Evolutionary conservation across 2,329 filamentous ascomycete species (phyloP), one percentile per base, ranked within the genome.

Genomic region (Chaetomiaceae sp.): DNA sequence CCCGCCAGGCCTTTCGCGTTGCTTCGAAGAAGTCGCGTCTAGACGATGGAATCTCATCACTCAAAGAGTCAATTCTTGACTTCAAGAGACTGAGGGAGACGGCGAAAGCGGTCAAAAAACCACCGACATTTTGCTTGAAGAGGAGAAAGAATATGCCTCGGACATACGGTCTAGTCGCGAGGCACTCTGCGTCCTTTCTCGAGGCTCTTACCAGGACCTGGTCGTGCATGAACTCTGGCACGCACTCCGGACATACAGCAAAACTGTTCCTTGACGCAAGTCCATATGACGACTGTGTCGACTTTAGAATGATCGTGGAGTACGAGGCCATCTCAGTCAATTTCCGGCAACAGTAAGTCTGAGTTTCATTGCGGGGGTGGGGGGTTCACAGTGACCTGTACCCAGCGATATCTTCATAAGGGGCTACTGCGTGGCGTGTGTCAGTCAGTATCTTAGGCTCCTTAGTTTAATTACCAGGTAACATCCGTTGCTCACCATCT

Each of bases 291-390:
- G 23, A 13, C 13, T 46, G 23, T 10, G 44, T 46, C 21, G 38
- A 46, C 44, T 46, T 46, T 19, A 38, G 23, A 10, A 38, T 38
- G 44, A 46, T 37, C 10, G 16, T 46, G 25, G 33, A 38, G 14
- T 46, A 46, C 23, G 34, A 39, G 20, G 34, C 34, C 4, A 20
- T 39, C 23, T 25, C 23, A 5, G 23, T 5, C 5, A 25, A 9
- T 9, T 9, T 25, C 23, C 23, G 23, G 23, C 23, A 25, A 25
- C 23, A 25, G 23, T 25, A 25, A 5, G 23, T 25, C 9, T n/a
- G n/a, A n/a, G n/a, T n/a, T n/a, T n/a, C n/a, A n/a, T n/a, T n/a
- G n/a, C n/a, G n/a, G n/a, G n/a, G n/a, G n/a, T n/a, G n/a, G n/a
- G n/a, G n/a, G n/a, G n/a, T n/a, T n/a, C n/a, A n/a, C n/a, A n/a